These are phyloP conservation scores for Zymoseptoria crescenta DNA, from an alignment of 2,329 filamentous ascomycete species.

Conservation along the genomic window DNA sequence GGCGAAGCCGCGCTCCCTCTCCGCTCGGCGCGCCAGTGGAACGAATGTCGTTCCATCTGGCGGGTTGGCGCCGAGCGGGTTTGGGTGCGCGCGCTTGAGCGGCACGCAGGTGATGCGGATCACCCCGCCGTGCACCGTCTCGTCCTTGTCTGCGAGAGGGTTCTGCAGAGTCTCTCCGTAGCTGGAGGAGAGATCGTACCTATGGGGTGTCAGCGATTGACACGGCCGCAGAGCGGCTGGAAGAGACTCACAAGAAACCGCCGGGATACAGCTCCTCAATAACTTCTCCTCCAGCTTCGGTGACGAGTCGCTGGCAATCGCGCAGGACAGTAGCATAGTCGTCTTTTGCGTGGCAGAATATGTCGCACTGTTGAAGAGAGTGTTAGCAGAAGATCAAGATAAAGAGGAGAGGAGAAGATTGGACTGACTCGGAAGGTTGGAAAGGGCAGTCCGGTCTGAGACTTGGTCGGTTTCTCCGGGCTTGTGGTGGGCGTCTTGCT, in stretches of 20 bases:
- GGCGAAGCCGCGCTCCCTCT: neutral
- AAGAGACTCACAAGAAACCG: neutral
- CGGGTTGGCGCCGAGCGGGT: neutral
- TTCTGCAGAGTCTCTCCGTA: neutral
- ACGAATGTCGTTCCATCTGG: neutral
- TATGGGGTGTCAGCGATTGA: neutral
- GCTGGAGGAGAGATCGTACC: neutral
- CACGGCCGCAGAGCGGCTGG: neutral
- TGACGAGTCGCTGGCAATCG: neutral
- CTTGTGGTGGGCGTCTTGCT: neutral
- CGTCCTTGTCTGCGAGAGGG: neutral
- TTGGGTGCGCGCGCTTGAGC: neutral
- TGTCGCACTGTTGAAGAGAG: neutral
- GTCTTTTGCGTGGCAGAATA: neutral
- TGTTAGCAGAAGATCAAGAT: neutral
- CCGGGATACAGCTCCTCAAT: neutral
- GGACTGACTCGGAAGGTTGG: neutral
- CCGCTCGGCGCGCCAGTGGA: neutral
- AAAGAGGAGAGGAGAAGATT: neutral
- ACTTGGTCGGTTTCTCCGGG: neutral
- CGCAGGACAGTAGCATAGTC: neutral
- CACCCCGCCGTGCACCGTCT: neutral
- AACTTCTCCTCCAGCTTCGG: neutral
- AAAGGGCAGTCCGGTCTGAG: neutral
- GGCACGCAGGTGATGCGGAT: neutral